A percentile compares a stretch with the other conserved stretches of the same genome.
phyloP scores from a whole-genome alignment of 2,329 filamentous ascomycete species.

The Tolypocladium ovalisporum region DNA sequence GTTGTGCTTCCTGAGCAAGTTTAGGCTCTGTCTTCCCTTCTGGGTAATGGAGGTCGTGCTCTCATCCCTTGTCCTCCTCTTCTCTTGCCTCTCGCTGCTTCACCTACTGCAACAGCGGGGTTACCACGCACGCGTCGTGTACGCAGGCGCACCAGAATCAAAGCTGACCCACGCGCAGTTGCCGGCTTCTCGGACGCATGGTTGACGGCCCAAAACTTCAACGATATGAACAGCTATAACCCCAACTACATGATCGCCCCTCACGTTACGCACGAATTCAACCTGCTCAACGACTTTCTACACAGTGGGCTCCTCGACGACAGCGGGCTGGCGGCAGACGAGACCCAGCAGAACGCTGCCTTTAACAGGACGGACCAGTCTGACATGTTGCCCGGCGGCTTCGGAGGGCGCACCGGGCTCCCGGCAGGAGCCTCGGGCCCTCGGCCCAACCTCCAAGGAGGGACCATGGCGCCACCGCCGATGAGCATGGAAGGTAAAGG shows the following conservation, averaged over 20 bases:
- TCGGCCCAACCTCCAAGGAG: constrained; percentile 13
- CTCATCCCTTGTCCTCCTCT: constrained; percentile 2
- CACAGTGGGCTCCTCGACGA: constrained; percentile 87
- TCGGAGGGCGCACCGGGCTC: constrained; percentile 29
- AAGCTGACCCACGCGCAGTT: constrained; percentile 35
- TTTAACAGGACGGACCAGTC: constrained; percentile 30
- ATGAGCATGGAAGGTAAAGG: constrained; percentile 35
- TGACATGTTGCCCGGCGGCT: constrained; percentile 35
- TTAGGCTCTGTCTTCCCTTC: neutral
- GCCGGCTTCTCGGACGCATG: constrained; percentile 74
- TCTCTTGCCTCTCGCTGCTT: neutral
- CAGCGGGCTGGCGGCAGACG: constrained; percentile 58
- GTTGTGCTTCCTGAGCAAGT: constrained; percentile 26
- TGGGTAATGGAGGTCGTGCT: neutral
- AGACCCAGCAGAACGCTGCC: constrained; percentile 37
- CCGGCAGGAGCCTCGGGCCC: constrained; percentile 7
- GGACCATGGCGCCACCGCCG: constrained; percentile 37
- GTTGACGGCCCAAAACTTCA: constrained; percentile 69
- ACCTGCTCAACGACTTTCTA: constrained; percentile 91
- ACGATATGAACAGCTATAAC: constrained; percentile 91
- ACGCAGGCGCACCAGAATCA: neutral
- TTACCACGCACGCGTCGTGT: neutral
- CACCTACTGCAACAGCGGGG: neutral
- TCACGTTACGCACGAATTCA: constrained; percentile 94
- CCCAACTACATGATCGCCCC: constrained; percentile 88